These are phyloP conservation scores for Suhomyces coccinellae DNA, from an alignment of 1,139 yeast genomes.

Conservation along the genomic window DNA sequence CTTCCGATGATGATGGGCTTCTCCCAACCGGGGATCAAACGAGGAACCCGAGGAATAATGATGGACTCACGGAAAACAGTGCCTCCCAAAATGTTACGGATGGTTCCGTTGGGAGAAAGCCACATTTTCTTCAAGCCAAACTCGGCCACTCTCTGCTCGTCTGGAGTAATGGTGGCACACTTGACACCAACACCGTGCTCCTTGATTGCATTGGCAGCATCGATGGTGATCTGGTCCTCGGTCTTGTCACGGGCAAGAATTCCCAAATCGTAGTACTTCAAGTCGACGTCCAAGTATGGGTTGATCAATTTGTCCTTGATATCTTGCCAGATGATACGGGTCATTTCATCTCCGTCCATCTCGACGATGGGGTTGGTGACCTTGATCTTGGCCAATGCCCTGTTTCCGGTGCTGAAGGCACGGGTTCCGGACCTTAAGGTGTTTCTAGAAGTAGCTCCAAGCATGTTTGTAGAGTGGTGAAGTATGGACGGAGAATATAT, in stretches of 20 bases:
- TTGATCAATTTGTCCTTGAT: constrained; percentile 78
- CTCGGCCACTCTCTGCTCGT: constrained; percentile 91
- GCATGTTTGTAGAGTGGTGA: constrained; percentile 6
- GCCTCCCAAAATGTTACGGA: constrained; percentile 91
- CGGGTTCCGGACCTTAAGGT: constrained; percentile 15
- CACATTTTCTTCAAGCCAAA: constrained; percentile 92
- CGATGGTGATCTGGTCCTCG: constrained; percentile 81
- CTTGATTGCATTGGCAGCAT: constrained; percentile 87
- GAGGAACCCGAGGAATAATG: constrained; percentile 84
- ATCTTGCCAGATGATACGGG: constrained; percentile 86
- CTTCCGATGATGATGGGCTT: constrained; percentile 94
- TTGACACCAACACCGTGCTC: constrained; percentile 91
- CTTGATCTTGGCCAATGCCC: constrained; percentile 56
- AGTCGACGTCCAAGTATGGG: constrained; percentile 84
- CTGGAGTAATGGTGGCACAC: constrained; percentile 99
- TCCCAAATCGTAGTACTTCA: constrained; percentile 89
- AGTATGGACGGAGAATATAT: background rate
- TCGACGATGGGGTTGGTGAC: constrained; percentile 91
- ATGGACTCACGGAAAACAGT: constrained; percentile 97
- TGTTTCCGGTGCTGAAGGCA: constrained; percentile 23
- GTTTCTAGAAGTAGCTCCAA: constrained; percentile 11
- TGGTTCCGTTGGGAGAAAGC: constrained; percentile 96
- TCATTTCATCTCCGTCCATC: constrained; percentile 96
- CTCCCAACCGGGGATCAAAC: constrained; percentile 91
- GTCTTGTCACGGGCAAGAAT: constrained; percentile 84